phyloP scores from a whole-genome alignment of 108 stramenopile species.

The Aureococcus anophagefferens region DNA sequence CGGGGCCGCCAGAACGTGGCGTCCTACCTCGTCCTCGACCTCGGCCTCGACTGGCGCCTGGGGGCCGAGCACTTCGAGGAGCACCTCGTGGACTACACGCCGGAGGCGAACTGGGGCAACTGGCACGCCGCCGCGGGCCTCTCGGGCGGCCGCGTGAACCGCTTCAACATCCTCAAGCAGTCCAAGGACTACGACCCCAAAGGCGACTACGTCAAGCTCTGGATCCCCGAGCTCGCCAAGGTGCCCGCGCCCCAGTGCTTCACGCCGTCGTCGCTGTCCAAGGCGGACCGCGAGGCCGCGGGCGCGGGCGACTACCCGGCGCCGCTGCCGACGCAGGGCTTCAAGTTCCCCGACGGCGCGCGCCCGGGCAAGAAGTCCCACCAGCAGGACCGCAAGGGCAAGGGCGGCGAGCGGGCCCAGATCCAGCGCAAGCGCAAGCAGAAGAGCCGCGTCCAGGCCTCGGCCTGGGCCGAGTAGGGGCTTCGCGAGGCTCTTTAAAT shows the following conservation, averaged over 20 bases:
- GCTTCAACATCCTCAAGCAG: constrained; percentile 91
- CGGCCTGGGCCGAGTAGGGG: too few relatives aligned
- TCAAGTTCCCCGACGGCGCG: too few relatives aligned
- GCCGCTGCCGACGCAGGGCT: background rate
- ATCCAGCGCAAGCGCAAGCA: too few relatives aligned
- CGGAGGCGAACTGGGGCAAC: constrained; percentile 86
- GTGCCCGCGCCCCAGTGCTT: background rate
- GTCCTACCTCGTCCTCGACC: constrained; percentile 78
- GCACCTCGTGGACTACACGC: constrained; percentile 81
- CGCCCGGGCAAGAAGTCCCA: too few relatives aligned
- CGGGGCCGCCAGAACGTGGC: constrained; percentile 90
- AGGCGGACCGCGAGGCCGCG: background rate
- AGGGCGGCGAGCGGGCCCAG: too few relatives aligned
- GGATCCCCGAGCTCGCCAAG: constrained; percentile 70
- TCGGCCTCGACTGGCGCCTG: constrained; percentile 87
- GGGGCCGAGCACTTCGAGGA: constrained; percentile 90
- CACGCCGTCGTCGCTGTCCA: background rate
- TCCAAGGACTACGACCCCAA: constrained; percentile 84
- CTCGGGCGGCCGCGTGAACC: constrained; percentile 77
- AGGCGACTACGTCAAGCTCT: constrained; percentile 85
- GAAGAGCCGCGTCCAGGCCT: too few relatives aligned
- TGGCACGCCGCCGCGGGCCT: constrained; percentile 84
- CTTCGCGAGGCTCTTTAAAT: too few relatives aligned
- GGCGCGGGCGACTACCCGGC: background rate
- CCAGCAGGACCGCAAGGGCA: too few relatives aligned